A percentile compares a stretch with the other conserved stretches of the same genome.
These are phyloP conservation scores for Yamadazyma akitaensis DNA, from an alignment of 805 yeast genomes.

Conservation along the genomic window DNA sequence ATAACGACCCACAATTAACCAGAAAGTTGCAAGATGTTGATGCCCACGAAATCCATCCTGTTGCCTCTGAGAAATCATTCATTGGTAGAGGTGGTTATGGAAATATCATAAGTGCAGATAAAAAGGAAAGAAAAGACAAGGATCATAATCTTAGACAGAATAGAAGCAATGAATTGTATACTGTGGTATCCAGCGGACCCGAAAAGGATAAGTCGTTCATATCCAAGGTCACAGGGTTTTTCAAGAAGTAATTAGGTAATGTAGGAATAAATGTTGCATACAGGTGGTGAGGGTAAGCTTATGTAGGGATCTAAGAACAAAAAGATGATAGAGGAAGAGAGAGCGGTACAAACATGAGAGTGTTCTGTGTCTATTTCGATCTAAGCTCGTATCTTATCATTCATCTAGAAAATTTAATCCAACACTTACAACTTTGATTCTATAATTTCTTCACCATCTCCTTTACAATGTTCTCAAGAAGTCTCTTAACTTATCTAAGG, in stretches of 20 bases:
- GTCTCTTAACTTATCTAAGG: slow-evolving; percentile 67
- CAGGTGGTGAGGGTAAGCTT: too few species aligned
- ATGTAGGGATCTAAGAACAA: too few species aligned
- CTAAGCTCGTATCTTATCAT: too few species aligned
- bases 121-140: slow-evolving; percentile 16
- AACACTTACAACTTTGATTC: not conserved
- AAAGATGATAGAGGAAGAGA: too few species aligned
- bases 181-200: slow-evolving; percentile 34
- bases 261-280: not conserved
- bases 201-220: slow-evolving; percentile 36
- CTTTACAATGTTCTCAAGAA: slow-evolving; percentile 33
- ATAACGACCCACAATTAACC: slow-evolving; percentile 55
- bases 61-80: slow-evolving; percentile 44
- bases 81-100: slow-evolving; percentile 70
- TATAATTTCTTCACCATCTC: not conserved
- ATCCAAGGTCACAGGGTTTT: slow-evolving; percentile 32
- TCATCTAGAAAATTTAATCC: too few species aligned
- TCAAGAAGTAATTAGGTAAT: not conserved
- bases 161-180: slow-evolving; percentile 21
- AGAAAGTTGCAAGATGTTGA: slow-evolving; percentile 69
- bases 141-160: not conserved
- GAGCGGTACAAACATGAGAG: too few species aligned
- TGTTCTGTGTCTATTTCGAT: too few species aligned
- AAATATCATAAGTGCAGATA: slow-evolving; percentile 42
- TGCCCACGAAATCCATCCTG: slow-evolving; percentile 36